Conservation (phyloP, 2,329 filamentous ascomycete species). For the Magnaporthiopsis incrustans region DNA sequence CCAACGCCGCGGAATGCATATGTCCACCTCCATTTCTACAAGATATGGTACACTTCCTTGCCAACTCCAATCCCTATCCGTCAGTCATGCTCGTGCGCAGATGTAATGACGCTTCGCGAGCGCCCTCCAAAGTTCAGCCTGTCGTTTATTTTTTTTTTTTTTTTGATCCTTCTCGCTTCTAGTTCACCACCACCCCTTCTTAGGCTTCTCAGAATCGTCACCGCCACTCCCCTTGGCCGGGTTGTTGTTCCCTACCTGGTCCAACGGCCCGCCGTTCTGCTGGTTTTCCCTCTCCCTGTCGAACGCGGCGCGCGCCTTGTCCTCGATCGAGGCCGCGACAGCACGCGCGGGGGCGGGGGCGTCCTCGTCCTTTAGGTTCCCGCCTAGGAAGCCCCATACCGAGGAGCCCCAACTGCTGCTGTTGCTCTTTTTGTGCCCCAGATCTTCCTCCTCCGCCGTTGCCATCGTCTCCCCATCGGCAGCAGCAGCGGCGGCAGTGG, state of each 20-base stretch:
- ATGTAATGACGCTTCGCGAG: no score
- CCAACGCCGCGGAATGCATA: not conserved
- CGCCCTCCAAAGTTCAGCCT: no score
- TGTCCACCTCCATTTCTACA: not conserved
- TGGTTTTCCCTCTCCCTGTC: conserved; percentile 44
- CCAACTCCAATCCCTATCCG: no score
- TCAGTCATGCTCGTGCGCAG: no score
- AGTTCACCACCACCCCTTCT: no score
- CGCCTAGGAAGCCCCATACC: conserved; percentile 27
- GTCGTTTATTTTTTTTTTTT: no score
- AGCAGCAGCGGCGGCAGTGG: no score
- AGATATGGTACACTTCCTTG: not conserved
- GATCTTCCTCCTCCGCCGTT: conserved; percentile 5
- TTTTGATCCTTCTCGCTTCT: no score
- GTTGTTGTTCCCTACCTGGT: conserved; percentile 22
- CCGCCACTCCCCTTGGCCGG: conserved; percentile 9
- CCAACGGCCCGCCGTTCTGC: conserved; percentile 40
- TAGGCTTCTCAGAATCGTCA: not conserved
- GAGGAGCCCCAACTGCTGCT: conserved; percentile 4
- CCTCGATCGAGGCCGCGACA: conserved; percentile 24
- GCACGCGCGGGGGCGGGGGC: conserved; percentile 19
- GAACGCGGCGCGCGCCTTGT: conserved; percentile 35
- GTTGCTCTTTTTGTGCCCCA: conserved; percentile 14
- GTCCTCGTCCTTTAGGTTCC: conserved; percentile 26
- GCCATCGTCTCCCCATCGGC: not conserved